These are phyloP conservation scores for Annona squamosa DNA, from an alignment of 164 flowering plant genomes.

Conservation along the genomic window DNA sequence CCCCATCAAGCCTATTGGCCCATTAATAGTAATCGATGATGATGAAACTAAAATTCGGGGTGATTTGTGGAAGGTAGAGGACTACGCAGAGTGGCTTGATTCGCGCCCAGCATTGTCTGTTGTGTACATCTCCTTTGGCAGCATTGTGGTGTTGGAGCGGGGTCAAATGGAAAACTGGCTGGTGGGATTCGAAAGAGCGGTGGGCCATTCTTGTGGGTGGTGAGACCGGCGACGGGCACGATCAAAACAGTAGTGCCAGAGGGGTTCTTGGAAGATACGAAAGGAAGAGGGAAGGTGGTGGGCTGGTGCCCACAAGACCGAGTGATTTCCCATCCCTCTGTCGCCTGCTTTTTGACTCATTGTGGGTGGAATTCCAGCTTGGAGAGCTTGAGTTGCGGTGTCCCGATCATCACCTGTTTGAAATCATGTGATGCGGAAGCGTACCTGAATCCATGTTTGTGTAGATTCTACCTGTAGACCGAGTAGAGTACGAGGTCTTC, in stretches of 20 bases:
- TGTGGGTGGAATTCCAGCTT: constrained; percentile 74
- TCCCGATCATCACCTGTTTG: constrained; percentile 44
- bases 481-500: too few species aligned
- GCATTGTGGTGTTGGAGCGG: constrained; percentile 28
- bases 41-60: constrained; percentile 15
- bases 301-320: constrained; percentile 55
- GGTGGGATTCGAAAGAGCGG: constrained; percentile 36
- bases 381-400: constrained; percentile 44
- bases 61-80: constrained; percentile 34
- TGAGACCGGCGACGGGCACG: constrained; percentile 24
- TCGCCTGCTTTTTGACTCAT: constrained; percentile 55
- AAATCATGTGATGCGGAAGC: too few species aligned
- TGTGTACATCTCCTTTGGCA: constrained; percentile 59
- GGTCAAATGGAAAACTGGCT: constrained; percentile 49
- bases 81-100: constrained; percentile 49
- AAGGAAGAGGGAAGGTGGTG: constrained; percentile 47
- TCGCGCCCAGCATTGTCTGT: constrained; percentile 34
- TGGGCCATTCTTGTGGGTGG: constrained; percentile 48
- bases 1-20: constrained; percentile 54
- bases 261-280: constrained; percentile 34
- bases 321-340: constrained; percentile 50
- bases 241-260: constrained; percentile 26
- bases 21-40: constrained; percentile 15
- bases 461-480: too few species aligned
- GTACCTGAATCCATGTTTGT: too few species aligned